Evolutionary conservation across 2,329 filamentous ascomycete species (phyloP).

Genomic region (Aureobasidium sp.): DNA sequence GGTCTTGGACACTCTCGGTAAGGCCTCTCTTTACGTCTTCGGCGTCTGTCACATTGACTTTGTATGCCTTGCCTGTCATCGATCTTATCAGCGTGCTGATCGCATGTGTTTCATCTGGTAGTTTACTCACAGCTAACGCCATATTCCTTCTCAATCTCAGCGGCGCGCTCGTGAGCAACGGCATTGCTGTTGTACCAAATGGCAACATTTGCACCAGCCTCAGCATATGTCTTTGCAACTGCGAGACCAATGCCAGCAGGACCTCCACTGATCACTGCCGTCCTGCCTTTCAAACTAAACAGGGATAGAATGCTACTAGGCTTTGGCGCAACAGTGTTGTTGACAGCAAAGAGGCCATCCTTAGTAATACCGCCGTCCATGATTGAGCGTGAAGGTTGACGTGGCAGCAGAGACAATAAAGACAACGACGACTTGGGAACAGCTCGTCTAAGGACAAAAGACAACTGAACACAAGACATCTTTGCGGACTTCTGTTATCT

Average conservation of each 20-base stretch:
- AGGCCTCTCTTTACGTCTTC: conserved; percentile 37
- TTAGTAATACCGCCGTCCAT: conserved; percentile 28
- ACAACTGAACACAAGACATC: conserved; percentile 2
- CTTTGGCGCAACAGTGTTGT: conserved; percentile 30
- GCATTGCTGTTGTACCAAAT: conserved; percentile 39
- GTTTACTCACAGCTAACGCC: conserved; percentile 27
- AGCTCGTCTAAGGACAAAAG: background rate
- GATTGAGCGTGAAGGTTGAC: background rate
- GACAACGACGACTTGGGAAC: background rate
- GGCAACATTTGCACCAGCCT: conserved; percentile 39
- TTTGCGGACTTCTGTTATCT: background rate
- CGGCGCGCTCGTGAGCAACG: conserved; percentile 27
- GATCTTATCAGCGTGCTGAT: background rate
- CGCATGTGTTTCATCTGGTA: background rate
- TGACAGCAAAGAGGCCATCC: conserved; percentile 29
- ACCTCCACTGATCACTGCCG: conserved; percentile 31
- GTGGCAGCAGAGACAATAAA: background rate
- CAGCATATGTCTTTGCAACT: conserved; percentile 29
- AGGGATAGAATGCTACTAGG: conserved; percentile 23
- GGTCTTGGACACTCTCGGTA: conserved; percentile 48
- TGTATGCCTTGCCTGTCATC: conserved; percentile 41
- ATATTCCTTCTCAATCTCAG: conserved; percentile 28
- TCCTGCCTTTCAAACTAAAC: conserved; percentile 30
- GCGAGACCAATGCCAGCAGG: conserved; percentile 30
- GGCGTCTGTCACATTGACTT: conserved; percentile 40